Percentiles rank a stretch among this genome's conserved stretches.
phyloP scores from a whole-genome alignment of 148 eudicot species.

The Rhododendron molle region DNA sequence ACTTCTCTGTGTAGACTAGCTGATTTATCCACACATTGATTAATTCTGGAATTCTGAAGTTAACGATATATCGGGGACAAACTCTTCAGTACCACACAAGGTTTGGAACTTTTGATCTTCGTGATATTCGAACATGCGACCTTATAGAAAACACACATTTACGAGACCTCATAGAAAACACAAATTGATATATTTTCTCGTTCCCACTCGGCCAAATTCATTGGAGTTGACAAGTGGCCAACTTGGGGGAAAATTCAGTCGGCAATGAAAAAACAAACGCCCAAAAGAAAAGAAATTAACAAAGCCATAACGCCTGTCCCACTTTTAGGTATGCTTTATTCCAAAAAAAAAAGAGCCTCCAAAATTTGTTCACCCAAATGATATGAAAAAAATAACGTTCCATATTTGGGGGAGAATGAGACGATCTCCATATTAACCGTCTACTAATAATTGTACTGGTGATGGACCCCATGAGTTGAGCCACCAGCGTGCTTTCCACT shows the following conservation, averaged over 20 bases:
- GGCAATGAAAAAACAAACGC: background rate
- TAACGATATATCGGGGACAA: rapidly evolving
- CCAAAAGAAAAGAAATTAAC: background rate
- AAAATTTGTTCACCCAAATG: background rate
- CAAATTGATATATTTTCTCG: background rate
- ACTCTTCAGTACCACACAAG: background rate
- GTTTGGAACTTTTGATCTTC: no score
- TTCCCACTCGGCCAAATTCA: background rate
- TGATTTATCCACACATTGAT: rapidly evolving
- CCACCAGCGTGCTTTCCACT: background rate
- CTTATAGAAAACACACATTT: no score
- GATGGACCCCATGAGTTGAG: background rate
- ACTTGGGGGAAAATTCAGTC: background rate
- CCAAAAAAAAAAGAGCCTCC: background rate
- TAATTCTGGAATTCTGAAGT: no score
- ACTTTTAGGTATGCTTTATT: background rate
- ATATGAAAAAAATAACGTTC: background rate
- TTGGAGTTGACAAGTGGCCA: background rate
- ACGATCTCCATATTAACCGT: background rate
- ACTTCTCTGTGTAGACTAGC: background rate
- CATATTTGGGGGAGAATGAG: background rate
- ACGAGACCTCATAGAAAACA: no score
- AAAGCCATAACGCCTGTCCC: background rate
- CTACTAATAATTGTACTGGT: background rate
- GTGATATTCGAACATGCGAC: background rate